These are phyloP conservation scores for Saitoella complicata DNA, from an alignment of 805 yeast genomes.

Conservation along the genomic window DNA sequence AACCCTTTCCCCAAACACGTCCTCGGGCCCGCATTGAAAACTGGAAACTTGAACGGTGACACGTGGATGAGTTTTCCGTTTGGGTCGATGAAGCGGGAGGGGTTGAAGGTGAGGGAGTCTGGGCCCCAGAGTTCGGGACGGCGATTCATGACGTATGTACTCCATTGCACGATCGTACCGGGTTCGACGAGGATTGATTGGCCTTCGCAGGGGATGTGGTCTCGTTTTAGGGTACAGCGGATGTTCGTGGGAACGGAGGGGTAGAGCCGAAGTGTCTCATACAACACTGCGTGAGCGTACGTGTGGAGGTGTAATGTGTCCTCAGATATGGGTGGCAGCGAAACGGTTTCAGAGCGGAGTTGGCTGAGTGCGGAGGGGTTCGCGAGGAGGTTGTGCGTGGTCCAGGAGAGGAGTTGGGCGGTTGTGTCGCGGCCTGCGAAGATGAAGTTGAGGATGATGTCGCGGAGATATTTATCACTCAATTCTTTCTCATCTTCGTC, in stretches of 20 bases:
- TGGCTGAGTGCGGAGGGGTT: constrained; percentile 19
- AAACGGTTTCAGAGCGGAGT: constrained; percentile 26
- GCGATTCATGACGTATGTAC: constrained; percentile 30
- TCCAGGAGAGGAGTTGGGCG: constrained; percentile 33
- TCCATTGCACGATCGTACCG: constrained; percentile 28
- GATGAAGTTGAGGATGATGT: constrained; percentile 35
- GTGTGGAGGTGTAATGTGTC: constrained; percentile 35
- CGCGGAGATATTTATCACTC: constrained; percentile 31
- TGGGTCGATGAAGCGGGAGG: constrained; percentile 32
- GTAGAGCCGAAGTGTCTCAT: constrained; percentile 34
- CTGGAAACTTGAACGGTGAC: constrained; percentile 10
- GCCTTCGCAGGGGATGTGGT: constrained; percentile 37
- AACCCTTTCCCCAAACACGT: constrained; percentile 41
- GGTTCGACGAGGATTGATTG: constrained; percentile 28
- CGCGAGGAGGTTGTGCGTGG: constrained; percentile 30
- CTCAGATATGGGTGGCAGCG: constrained; percentile 23
- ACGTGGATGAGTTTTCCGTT: constrained; percentile 14
- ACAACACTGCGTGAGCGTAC: constrained; percentile 31
- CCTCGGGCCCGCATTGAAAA: constrained; percentile 41
- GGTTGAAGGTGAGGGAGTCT: constrained; percentile 30
- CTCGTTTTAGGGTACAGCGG: constrained; percentile 30
- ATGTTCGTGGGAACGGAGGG: constrained; percentile 37
- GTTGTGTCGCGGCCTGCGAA: constrained; percentile 44
- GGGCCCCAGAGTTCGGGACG: constrained; percentile 26
- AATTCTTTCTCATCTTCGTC: constrained; percentile 28